Percentiles rank a stretch among this genome's conserved stretches.
These are phyloP conservation scores for Aspergillus sparsus DNA, from an alignment of 495 filamentous ascomycete species.

Conservation along the genomic window DNA sequence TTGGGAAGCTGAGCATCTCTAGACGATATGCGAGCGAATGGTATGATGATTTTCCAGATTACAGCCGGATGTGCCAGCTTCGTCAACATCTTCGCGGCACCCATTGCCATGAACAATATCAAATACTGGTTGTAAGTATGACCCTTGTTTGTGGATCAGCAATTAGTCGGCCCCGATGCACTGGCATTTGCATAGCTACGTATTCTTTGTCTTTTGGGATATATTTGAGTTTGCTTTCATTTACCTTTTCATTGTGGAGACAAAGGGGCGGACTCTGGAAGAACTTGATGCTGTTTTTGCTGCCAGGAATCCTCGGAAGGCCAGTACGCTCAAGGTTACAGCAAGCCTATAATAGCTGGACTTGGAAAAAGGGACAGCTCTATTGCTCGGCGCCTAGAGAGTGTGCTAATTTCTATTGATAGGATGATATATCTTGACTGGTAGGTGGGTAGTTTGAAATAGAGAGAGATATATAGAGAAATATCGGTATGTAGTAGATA, in stretches of 20 bases:
- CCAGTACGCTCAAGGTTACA: too few species aligned
- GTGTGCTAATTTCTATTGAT: too few species aligned
- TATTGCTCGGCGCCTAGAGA: too few species aligned
- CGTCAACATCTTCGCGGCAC: slow-evolving; percentile 1
- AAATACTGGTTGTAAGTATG: slow-evolving; percentile 3
- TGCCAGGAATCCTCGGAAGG: slow-evolving; percentile 17
- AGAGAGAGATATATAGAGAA: too few species aligned
- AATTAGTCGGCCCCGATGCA: slow-evolving; percentile 9
- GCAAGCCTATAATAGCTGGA: too few species aligned
- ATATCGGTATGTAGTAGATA: too few species aligned
- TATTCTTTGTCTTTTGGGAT: slow-evolving; percentile 19
- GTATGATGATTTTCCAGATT: slow-evolving; percentile 8
- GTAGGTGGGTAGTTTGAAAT: too few species aligned
- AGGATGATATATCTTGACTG: too few species aligned
- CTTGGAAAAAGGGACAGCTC: too few species aligned
- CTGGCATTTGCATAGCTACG: slow-evolving; percentile 1
- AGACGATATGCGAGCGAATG: slow-evolving; percentile 6
- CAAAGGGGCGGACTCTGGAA: slow-evolving; percentile 18
- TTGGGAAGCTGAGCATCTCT: neutral
- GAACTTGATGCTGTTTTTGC: slow-evolving; percentile 19
- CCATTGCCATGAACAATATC: slow-evolving; percentile 1
- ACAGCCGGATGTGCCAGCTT: slow-evolving; percentile 2
- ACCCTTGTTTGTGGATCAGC: neutral
- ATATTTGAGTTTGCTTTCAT: slow-evolving; percentile 15
- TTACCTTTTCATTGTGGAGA: slow-evolving; percentile 23